These are phyloP conservation scores for Trichocomaceae sp. DNA, from an alignment of 2,329 filamentous ascomycete species.

Conservation along the genomic window DNA sequence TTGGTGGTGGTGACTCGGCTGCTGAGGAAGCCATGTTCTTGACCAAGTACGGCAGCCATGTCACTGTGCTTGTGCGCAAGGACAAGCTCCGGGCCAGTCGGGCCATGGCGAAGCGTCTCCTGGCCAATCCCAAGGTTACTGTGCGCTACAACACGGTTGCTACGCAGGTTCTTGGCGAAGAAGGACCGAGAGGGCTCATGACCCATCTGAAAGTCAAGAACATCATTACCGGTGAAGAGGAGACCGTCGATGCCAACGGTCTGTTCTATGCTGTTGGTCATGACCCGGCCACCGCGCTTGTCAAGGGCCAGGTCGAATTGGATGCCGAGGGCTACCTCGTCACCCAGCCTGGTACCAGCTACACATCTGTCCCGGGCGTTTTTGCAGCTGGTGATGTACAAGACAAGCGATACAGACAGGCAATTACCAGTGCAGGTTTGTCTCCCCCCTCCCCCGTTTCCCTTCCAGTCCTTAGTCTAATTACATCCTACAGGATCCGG, in stretches of 20 bases:
- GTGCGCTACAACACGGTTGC: conserved; percentile 80
- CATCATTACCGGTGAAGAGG: conserved; percentile 64
- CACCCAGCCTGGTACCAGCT: conserved; percentile 79
- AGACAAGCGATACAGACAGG: conserved; percentile 96
- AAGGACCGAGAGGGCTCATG: conserved; percentile 70
- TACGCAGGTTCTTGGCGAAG: conserved; percentile 76
- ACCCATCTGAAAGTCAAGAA: conserved; percentile 79
- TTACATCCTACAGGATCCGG: conserved; percentile 57
- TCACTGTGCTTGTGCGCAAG: conserved; percentile 84
- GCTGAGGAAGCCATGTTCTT: conserved; percentile 97
- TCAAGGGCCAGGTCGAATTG: conserved; percentile 83
- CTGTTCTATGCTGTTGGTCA: conserved; percentile 97
- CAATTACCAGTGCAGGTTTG: conserved; percentile 89
- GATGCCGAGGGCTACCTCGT: conserved; percentile 88
- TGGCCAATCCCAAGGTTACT: conserved; percentile 80
- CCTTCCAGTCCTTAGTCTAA: neutral
- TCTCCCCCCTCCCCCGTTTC: neutral
- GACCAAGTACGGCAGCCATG: conserved; percentile 93
- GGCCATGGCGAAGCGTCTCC: conserved; percentile 82
- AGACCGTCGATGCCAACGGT: conserved; percentile 83
- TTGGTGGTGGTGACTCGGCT: conserved; percentile 92
- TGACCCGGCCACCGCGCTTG: conserved; percentile 82
- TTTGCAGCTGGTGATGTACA: conserved; percentile 97
- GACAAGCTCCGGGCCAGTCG: conserved; percentile 81
- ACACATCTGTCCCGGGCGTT: conserved; percentile 83